These are phyloP conservation scores for Gracilariopsis chorda DNA, from an alignment of 23 red algal genomes.

Conservation along the genomic window DNA sequence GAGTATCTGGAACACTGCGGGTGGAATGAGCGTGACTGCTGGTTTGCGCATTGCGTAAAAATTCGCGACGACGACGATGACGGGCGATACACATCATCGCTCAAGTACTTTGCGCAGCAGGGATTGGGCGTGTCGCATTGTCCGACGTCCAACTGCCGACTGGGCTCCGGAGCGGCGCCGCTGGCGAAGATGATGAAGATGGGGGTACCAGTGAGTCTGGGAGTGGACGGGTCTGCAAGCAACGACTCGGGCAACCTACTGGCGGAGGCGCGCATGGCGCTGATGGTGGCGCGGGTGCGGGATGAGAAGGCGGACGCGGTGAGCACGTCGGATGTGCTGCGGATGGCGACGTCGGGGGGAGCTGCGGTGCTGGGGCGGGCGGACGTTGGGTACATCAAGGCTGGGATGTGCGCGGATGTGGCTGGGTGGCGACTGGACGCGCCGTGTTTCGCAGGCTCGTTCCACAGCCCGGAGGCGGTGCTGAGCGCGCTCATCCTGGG, in stretches of 20 bases:
- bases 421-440: constrained; percentile 40
- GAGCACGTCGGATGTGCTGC: constrained; percentile 18
- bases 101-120: constrained; percentile 19
- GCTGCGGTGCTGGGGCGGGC: constrained; percentile 27
- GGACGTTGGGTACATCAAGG: constrained; percentile 20
- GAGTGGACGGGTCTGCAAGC: constrained; percentile 81
- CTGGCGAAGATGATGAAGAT: constrained; percentile 51
- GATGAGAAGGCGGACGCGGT: constrained; percentile 23
- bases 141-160: constrained; percentile 87
- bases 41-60: constrained; percentile 63
- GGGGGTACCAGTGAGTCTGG: constrained; percentile 78
- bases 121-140: constrained; percentile 83
- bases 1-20: constrained; percentile 51
- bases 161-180: constrained; percentile 80
- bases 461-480: constrained; percentile 49
- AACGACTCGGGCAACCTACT: constrained; percentile 92
- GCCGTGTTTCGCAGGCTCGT: constrained; percentile 39
- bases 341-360: constrained; percentile 32
- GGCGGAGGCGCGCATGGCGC: constrained; percentile 68
- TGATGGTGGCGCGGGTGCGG: constrained; percentile 32
- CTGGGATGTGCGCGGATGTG: constrained; percentile 53
- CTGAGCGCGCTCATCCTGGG: constrained; percentile 46
- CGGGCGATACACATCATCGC: neutral
- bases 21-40: constrained; percentile 39
- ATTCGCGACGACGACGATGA: constrained; percentile 10